phyloP scores from a whole-genome alignment of 73 alveolate genomes.

The Breviolum minutum region DNA sequence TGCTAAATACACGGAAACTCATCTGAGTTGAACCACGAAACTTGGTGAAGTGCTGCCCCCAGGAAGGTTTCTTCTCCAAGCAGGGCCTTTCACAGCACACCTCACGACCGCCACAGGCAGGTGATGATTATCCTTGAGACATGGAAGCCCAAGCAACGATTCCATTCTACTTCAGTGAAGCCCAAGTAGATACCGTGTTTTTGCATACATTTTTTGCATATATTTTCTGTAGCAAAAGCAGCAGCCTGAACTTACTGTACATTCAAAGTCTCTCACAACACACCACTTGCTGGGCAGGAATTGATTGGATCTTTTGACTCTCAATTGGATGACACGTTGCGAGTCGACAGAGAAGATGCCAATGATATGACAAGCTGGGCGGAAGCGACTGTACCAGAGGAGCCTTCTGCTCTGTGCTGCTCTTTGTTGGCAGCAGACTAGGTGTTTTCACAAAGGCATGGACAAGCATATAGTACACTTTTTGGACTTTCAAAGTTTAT shows the following conservation, averaged over 20 bases:
- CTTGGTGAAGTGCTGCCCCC: background rate
- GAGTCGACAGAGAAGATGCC: background rate
- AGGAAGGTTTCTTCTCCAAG: constrained; percentile 45
- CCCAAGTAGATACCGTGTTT: no score
- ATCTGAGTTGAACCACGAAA: background rate
- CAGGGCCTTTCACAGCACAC: constrained; percentile 9
- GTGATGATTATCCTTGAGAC: background rate
- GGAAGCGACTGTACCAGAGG: constrained; percentile 29
- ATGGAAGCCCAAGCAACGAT: background rate
- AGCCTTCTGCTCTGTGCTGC: background rate
- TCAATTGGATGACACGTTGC: constrained; percentile 47
- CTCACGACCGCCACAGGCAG: constrained; percentile 17
- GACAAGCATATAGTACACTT: no score
- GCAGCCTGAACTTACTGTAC: no score
- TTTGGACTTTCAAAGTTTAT: no score
- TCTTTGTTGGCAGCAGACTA: background rate
- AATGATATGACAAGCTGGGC: constrained; percentile 28
- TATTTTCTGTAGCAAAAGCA: no score
- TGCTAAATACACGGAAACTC: background rate
- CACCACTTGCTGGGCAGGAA: background rate
- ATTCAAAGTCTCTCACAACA: no score
- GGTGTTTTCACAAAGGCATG: no score
- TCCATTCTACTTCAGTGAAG: background rate
- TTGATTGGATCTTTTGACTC: constrained; percentile 54
- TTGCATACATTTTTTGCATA: no score